Percentiles rank a stretch among this genome's conserved stretches.
Evolutionary conservation across 768 basidiomycete genomes (phyloP).

Genomic region (Pulveroboletus sp.): DNA sequence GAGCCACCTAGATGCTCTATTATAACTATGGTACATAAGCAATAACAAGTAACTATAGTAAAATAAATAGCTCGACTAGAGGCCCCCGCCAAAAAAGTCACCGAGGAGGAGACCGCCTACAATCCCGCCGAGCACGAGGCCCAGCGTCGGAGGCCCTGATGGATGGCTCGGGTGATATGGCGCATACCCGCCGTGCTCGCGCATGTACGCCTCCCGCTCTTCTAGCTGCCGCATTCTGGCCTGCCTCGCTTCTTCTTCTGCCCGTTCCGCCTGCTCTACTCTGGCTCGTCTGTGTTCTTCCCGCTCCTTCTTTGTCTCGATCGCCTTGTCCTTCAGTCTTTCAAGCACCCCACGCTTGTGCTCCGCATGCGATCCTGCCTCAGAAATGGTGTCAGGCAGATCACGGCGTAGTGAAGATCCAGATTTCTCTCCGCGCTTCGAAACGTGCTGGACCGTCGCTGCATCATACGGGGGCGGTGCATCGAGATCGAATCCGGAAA

Average conservation of each 20-base stretch:
- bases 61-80: slow-evolving; percentile 22
- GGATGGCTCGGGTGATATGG: slow-evolving; percentile 24
- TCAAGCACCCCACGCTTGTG: slow-evolving; percentile 52
- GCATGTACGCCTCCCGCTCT: slow-evolving; percentile 34
- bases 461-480: slow-evolving; percentile 28
- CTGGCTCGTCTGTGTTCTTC: slow-evolving; percentile 38
- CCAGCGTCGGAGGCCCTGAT: neutral
- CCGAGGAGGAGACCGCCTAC: slow-evolving; percentile 50
- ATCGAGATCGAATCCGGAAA: neutral
- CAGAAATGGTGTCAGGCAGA: neutral
- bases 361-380: slow-evolving; percentile 14
- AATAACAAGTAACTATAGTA: slow-evolving; percentile 2
- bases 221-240: slow-evolving; percentile 18
- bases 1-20: no score
- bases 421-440: slow-evolving; percentile 7
- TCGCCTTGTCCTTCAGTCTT: slow-evolving; percentile 58
- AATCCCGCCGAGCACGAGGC: slow-evolving; percentile 38
- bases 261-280: slow-evolving; percentile 28
- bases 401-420: neutral
- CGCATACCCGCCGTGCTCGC: slow-evolving; percentile 30
- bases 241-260: slow-evolving; percentile 16
- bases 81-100: slow-evolving; percentile 39
- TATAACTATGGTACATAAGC: slow-evolving; percentile 1
- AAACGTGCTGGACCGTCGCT: slow-evolving; percentile 22
- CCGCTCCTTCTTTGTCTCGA: slow-evolving; percentile 61